Base-by-base conservation (phyloP, 768 basidiomycete species). In the Leccinum barrowsii region DNA sequence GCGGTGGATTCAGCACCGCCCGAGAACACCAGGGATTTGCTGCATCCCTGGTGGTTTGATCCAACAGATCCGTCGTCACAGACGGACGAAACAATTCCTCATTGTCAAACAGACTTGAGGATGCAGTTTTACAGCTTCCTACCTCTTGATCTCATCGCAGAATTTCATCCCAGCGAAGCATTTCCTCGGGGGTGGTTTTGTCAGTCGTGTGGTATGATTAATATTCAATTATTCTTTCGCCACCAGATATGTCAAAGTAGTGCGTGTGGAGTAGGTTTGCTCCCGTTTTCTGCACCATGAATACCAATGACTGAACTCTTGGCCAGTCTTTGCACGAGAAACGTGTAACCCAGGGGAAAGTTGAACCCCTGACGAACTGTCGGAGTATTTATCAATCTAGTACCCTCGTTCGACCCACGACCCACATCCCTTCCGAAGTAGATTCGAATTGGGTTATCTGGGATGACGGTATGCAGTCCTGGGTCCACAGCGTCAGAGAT, bases 161-260 rank as follows among this genome's bases (percentile, higher is more conserved):
- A 59, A 5, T 73, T 73, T 35, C 54, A 64, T 19, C 70, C 73
- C 4, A 68, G 60, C 34, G 74, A 72, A 37, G 67, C 64, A 2
- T 75, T 82, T 53, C 78, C 66, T 11, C 69, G 67, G 26, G 83
- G 82, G 7, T 85, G 82, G 82, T 76, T 74, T 58, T 84, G 83
- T 59, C 57, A 24, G 2, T 52, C 59, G 0, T 84, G 83, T 57
- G 82, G 82, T 24, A 73, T 77, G 64, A 65, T 84, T 24, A 84
- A 82, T 51, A 74, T 74, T 48, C 78, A 82, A 62, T 60, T 59
- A 12, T 70, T 72, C 49, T 71, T 84, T 68, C 74, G 83, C 55
- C 78, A 81, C 60, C 73, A 80, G 50, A 69, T 72, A 60, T 85
- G 83, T 64, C 61, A 65, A 12, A 78, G 78, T 58, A 63, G 69